Conservation (phyloP, 306 rosid species). For the Inga oerstediana region DNA sequence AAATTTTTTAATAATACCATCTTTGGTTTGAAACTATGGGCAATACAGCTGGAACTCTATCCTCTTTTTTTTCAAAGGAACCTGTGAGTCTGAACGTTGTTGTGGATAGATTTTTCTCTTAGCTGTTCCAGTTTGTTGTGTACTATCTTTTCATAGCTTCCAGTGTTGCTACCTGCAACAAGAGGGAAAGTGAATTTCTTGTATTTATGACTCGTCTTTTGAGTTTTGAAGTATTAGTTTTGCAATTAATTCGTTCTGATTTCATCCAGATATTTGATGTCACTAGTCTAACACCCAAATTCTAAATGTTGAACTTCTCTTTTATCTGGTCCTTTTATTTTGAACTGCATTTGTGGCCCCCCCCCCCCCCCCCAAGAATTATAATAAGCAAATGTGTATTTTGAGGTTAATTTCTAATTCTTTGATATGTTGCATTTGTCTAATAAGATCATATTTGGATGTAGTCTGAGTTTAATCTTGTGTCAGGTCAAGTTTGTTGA, state of each 20-base stretch:
- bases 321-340: background rate
- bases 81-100: background rate
- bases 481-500: conserved; percentile 86
- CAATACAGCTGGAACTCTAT: background rate
- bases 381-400: background rate
- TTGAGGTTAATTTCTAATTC: background rate
- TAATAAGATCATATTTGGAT: background rate
- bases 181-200: background rate
- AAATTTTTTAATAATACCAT: background rate
- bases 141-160: background rate
- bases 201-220: background rate
- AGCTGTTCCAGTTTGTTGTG: background rate
- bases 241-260: background rate
- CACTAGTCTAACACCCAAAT: background rate
- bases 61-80: background rate
- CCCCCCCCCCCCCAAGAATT: background rate
- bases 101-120: background rate
- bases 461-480: conserved; percentile 31
- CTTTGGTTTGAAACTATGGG: background rate
- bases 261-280: background rate
- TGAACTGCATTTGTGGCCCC: background rate
- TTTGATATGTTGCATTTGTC: background rate
- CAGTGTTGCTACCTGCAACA: background rate
- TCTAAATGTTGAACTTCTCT: background rate
- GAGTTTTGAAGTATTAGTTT: background rate